A percentile compares a stretch with the other conserved stretches of the same genome.
Evolutionary conservation across 352 stramenopile genomes (phyloP).

Genomic region (Salisapilia sapeloensis): DNA sequence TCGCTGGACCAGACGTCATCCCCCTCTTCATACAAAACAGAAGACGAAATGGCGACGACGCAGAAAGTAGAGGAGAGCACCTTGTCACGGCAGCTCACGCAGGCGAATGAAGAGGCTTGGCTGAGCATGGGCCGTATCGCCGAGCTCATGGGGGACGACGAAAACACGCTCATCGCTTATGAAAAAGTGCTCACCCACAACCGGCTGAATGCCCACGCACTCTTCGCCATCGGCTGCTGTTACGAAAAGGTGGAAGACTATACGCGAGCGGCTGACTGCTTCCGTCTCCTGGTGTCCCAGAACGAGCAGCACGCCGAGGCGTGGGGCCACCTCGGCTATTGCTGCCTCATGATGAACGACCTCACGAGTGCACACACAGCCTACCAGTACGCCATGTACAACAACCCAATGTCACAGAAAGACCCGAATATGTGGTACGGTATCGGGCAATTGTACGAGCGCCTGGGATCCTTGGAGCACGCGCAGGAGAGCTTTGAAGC

Average conservation of each 20-base stretch:
- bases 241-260: conserved; percentile 81
- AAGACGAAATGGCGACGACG: too few relatives aligned
- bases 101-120: conserved; percentile 72
- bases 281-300: conserved; percentile 64
- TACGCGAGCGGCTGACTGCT: conserved; percentile 76
- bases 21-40: too few relatives aligned
- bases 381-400: conserved; percentile 83
- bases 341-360: conserved; percentile 83
- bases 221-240: conserved; percentile 73
- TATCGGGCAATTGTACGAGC: conserved; percentile 77
- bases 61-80: too few relatives aligned
- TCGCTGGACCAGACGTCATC: too few relatives aligned
- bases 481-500: conserved; percentile 75
- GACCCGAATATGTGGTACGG: conserved; percentile 80
- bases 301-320: conserved; percentile 77
- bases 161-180: conserved; percentile 79
- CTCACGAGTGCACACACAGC: conserved; percentile 73
- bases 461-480: conserved; percentile 65
- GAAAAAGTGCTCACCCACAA: conserved; percentile 82
- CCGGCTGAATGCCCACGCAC: conserved; percentile 59
- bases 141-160: conserved; percentile 83
- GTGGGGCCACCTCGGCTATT: conserved; percentile 75
- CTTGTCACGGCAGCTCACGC: conserved; percentile 51
- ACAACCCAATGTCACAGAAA: conserved; percentile 78
- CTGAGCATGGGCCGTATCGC: conserved; percentile 65